These are phyloP conservation scores for Cryphonectria nitschkei DNA, from an alignment of 2,329 filamentous ascomycete species.

Conservation along the genomic window DNA sequence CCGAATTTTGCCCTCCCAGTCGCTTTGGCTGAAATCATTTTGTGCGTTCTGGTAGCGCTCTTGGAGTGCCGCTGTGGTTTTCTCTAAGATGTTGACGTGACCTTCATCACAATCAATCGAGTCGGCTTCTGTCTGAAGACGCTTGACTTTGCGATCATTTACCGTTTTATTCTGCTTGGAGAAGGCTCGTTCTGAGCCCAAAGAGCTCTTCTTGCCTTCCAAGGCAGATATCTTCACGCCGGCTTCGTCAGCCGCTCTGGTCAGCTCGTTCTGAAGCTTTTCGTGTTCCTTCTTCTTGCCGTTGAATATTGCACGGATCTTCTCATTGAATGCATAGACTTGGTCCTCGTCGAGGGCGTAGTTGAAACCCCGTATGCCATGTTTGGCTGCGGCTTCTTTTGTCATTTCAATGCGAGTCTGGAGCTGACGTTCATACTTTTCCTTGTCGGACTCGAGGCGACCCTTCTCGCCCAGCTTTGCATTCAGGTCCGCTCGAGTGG, in stretches of 20 bases:
- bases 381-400: slow-evolving; percentile 73
- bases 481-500: slow-evolving; percentile 51
- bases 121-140: slow-evolving; percentile 70
- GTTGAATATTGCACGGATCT: slow-evolving; percentile 71
- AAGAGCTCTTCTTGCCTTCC: slow-evolving; percentile 71
- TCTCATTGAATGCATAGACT: slow-evolving; percentile 76
- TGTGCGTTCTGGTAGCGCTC: slow-evolving; percentile 64
- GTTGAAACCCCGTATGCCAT: slow-evolving; percentile 85
- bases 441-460: slow-evolving; percentile 82
- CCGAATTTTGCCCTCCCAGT: slow-evolving; percentile 73
- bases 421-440: slow-evolving; percentile 82
- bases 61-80: slow-evolving; percentile 71
- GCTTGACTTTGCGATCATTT: slow-evolving; percentile 72
- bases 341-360: slow-evolving; percentile 74
- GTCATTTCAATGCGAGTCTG: slow-evolving; percentile 73
- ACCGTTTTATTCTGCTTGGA: slow-evolving; percentile 72
- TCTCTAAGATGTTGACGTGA: slow-evolving; percentile 74
- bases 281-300: slow-evolving; percentile 84
- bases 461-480: slow-evolving; percentile 68
- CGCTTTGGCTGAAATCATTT: slow-evolving; percentile 63
- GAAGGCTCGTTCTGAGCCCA: slow-evolving; percentile 74
- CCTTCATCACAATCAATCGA: slow-evolving; percentile 86
- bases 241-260: slow-evolving; percentile 74
- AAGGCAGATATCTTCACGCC: slow-evolving; percentile 73
- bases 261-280: slow-evolving; percentile 71